phyloP scores from a whole-genome alignment of 2,329 filamentous ascomycete genomes.

The Colletotrichum incanum region DNA sequence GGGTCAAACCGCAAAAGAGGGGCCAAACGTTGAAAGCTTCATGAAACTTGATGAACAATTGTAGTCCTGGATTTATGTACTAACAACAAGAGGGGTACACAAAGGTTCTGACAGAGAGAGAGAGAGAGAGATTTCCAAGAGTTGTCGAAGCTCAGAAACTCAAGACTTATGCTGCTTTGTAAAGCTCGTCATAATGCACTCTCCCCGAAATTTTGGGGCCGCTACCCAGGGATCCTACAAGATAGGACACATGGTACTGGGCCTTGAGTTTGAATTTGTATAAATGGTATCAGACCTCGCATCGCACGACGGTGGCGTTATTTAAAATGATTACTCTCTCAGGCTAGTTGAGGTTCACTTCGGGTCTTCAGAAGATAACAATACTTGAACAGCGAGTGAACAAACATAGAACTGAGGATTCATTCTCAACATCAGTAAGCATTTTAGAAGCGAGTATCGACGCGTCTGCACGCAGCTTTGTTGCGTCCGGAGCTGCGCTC shows the following conservation, averaged over 20 bases:
- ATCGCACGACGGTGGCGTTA: background rate
- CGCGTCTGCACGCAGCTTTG: background rate
- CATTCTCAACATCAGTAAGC: background rate
- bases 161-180: too few species aligned
- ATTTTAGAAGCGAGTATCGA: background rate
- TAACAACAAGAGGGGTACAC: background rate
- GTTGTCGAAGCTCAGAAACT: too few species aligned
- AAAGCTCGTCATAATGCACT: too few species aligned
- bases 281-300: background rate
- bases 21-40: background rate
- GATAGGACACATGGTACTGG: background rate
- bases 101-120: background rate
- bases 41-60: background rate
- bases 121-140: background rate
- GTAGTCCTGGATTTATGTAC: background rate
- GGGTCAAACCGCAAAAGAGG: background rate
- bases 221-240: too few species aligned
- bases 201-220: too few species aligned
- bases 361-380: background rate
- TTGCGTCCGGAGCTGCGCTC: background rate
- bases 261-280: background rate
- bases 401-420: background rate
- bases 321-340: background rate
- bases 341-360: too few species aligned
- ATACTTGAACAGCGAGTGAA: background rate